Conservation (phyloP, 805 yeast genomes). For the Pichia occidentalis region DNA sequence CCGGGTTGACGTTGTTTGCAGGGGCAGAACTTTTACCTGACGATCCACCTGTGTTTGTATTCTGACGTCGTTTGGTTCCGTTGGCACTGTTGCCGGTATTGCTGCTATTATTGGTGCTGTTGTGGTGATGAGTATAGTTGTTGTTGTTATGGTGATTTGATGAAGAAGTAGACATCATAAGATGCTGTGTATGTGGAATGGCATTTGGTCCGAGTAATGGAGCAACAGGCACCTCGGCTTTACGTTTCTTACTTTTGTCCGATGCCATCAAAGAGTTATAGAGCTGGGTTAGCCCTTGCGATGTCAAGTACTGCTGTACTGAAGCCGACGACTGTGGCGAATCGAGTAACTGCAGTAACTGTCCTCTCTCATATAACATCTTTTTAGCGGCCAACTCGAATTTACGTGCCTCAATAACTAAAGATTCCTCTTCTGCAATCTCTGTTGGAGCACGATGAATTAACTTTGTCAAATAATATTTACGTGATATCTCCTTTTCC, state of each 20-base stretch:
- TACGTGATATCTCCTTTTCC: slow-evolving; percentile 69
- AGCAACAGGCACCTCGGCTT: slow-evolving; percentile 47
- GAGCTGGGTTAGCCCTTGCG: slow-evolving; percentile 84
- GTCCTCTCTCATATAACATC: slow-evolving; percentile 76
- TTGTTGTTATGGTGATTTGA: slow-evolving; percentile 13
- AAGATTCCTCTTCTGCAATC: slow-evolving; percentile 94
- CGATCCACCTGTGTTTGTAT: slow-evolving; percentile 3
- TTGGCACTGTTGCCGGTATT: slow-evolving; percentile 8
- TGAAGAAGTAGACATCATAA: slow-evolving; percentile 15
- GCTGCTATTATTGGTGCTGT: slow-evolving; percentile 15
- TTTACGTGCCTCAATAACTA: slow-evolving; percentile 86
- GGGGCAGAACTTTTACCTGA: neutral
- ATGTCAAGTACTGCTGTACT: slow-evolving; percentile 68
- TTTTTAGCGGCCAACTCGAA: slow-evolving; percentile 90
- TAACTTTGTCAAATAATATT: slow-evolving; percentile 68
- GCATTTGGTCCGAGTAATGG: slow-evolving; percentile 54
- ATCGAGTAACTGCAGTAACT: slow-evolving; percentile 70
- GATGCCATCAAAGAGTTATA: slow-evolving; percentile 68
- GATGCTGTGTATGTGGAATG: slow-evolving; percentile 37
- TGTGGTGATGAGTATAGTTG: slow-evolving; percentile 9
- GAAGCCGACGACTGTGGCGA: slow-evolving; percentile 79
- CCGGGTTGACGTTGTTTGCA: neutral
- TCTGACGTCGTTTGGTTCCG: slow-evolving; percentile 6
- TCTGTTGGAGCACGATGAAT: slow-evolving; percentile 89
- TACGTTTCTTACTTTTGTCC: slow-evolving; percentile 56